phyloP scores from a whole-genome alignment of 2,329 filamentous ascomycete genomes.

The Claviceps sp. region DNA sequence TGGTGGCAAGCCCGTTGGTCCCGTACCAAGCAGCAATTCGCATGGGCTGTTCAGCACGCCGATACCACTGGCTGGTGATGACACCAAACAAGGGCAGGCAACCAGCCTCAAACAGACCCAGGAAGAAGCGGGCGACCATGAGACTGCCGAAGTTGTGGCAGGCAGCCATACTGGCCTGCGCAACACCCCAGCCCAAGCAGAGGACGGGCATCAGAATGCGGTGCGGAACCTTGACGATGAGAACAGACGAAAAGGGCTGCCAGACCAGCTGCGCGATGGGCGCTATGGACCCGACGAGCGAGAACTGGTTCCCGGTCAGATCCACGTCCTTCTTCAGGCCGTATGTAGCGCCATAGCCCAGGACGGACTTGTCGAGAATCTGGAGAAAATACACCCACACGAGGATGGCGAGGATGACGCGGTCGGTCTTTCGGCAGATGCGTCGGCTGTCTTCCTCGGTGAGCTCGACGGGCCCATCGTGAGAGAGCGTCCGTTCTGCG shows the following conservation, averaged over 20 bases:
- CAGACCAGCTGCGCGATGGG: slow-evolving; percentile 47
- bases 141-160: slow-evolving; percentile 34
- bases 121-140: slow-evolving; percentile 34
- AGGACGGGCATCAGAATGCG: slow-evolving; percentile 41
- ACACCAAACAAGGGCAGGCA: slow-evolving; percentile 34
- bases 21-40: slow-evolving; percentile 54
- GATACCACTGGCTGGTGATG: slow-evolving; percentile 35
- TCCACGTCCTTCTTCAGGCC: slow-evolving; percentile 35
- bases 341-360: slow-evolving; percentile 45
- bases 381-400: slow-evolving; percentile 47
- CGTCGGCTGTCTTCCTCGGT: slow-evolving; percentile 17
- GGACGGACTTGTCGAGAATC: slow-evolving; percentile 43
- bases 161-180: slow-evolving; percentile 31
- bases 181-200: slow-evolving; percentile 31
- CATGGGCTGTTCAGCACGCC: slow-evolving; percentile 43
- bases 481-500: slow-evolving; percentile 2
- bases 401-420: slow-evolving; percentile 39
- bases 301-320: slow-evolving; percentile 41
- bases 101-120: slow-evolving; percentile 36
- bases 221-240: slow-evolving; percentile 49
- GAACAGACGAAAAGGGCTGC: slow-evolving; percentile 44
- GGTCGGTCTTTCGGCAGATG: slow-evolving; percentile 49
- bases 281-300: slow-evolving; percentile 41
- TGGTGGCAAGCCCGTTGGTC: slow-evolving; percentile 44
- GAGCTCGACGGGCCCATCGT: slow-evolving; percentile 4